Evolutionary conservation across 2,329 filamentous ascomycete genomes (phyloP), one percentile per base, ranked within the genome.

Genomic region (Ceratocystis smalleyi): DNA sequence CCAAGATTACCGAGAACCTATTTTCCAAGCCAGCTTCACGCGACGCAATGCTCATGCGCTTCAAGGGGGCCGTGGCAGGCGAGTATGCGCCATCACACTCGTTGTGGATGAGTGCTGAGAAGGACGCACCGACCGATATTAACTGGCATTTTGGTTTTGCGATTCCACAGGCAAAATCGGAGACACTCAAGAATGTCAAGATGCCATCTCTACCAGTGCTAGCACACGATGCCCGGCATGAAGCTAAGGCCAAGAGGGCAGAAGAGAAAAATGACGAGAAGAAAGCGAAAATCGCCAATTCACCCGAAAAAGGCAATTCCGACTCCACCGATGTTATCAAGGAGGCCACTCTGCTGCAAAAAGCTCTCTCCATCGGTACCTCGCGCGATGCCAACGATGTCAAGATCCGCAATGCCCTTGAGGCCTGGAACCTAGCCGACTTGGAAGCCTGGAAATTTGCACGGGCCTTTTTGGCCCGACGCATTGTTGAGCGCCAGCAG

Each of bases 141-240:
- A 87, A 92, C 71, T 97, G 91, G 90, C 82, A 87, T 69, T 89
- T 97, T 72, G 94, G 92, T 63, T 97, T 97, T 74, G 77, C 79
- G 15, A 79, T 96, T 8, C 89, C 91, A 1, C 78, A 79, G 59
- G 75, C 77, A 1, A 63, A 64, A 30, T 54, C 35, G 4, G 63
- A 62, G 35, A 63, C 61, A 6, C 32, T 67, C 27, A 55, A 63
- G 32, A 64, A 67, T 27, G 65, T 67, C 43, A 62, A 68, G 17
- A 61, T 59, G 22, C 59, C 64, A 5, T 65, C 67, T 8, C 67
- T 57, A 30, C 80, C 82, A 1, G 80, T 85, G 69, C 77, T 67
- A 79, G 55, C 76, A 79, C 64, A 66, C 43, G 65, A 66, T 62
- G 12, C 47, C 10, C 62, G 57, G 51, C 43, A 62, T 12, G 51